Base-by-base conservation (phyloP, 1,284 basidiomycete species). In the Ustilago curta region DNA sequence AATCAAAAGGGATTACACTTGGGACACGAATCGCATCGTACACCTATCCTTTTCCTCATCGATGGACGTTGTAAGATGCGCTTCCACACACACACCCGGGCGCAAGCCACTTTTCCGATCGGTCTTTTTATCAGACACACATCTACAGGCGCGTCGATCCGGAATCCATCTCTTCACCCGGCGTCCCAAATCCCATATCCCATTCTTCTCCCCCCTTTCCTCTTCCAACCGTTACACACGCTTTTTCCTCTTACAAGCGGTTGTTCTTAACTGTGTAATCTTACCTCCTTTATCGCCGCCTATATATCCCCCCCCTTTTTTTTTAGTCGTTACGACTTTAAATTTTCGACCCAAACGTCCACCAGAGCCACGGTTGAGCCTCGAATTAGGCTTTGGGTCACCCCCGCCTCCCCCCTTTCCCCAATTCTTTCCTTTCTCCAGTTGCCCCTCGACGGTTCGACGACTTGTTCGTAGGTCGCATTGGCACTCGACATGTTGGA, bases 311-410 rank as follows among this genome's bases (percentile, higher is more conserved):
- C 53, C 48, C 21, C n/a, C 31, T 39, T 29, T 14, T 37, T 32
- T 32, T n/a, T 8, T 27, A n/a, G 48, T 25, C 25, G 47, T 39
- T 18, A 19, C 31, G 23, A 31, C 29, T 21, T 23, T 45, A n/a
- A n/a, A n/a, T 31, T 6, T 31, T 52, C 59, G 70, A 73, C 70
- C 70, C 70, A 69, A 73, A 64, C 43, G 70, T 60, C 70, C 70
- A 73, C 70, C 70, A 73, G 70, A 73, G 70, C 70, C 57, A 49
- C 31, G 14, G 32, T 19, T 23, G 62, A 73, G 70, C 45, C 70
- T 73, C 70, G 70, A 73, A 73, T 73, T 40, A 63, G 70, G 70
- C 70, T 68, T 73, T 73, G 70, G 70, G 70, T 73, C 70, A 60
- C 18, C 57, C 53, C 66, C 58, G n/a, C 31, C 25, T 25, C 52